Evolutionary conservation across 2,329 filamentous ascomycete species (phyloP).

Genomic region (Sarocladium oryzae): DNA sequence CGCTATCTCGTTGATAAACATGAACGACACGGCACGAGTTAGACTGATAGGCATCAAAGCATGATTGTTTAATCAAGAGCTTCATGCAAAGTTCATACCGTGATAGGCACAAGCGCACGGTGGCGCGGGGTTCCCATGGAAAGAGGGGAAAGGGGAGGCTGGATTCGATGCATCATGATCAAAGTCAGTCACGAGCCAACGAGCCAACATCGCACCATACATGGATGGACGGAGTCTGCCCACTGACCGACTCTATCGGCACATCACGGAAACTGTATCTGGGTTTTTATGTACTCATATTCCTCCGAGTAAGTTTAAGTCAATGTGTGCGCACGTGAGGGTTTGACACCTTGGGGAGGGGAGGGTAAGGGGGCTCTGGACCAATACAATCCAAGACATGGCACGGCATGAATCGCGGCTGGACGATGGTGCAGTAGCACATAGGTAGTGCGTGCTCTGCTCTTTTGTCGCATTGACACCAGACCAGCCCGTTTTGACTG

Average conservation of each 20-base stretch:
- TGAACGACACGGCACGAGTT: no score
- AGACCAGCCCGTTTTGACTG: no score
- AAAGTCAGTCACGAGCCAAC: background rate
- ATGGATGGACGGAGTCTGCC: background rate
- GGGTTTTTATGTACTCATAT: no score
- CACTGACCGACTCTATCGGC: slow-evolving; percentile 6
- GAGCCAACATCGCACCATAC: background rate
- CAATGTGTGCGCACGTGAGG: background rate
- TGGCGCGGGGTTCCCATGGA: no score
- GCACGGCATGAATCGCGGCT: background rate
- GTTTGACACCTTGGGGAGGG: background rate
- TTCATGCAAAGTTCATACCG: background rate
- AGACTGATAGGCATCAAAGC: no score
- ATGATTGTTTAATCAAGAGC: background rate
- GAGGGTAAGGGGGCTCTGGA: no score
- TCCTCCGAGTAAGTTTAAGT: no score
- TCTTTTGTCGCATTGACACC: no score
- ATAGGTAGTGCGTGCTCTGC: no score
- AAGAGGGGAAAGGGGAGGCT: background rate
- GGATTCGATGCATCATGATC: no score
- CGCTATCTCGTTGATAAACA: no score
- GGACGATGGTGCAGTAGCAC: background rate
- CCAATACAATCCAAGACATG: slow-evolving; percentile 3
- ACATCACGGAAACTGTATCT: no score
- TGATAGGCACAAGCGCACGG: background rate